Conservation (phyloP, 2,329 filamentous ascomycete species). For the Rutstroemia sp. region DNA sequence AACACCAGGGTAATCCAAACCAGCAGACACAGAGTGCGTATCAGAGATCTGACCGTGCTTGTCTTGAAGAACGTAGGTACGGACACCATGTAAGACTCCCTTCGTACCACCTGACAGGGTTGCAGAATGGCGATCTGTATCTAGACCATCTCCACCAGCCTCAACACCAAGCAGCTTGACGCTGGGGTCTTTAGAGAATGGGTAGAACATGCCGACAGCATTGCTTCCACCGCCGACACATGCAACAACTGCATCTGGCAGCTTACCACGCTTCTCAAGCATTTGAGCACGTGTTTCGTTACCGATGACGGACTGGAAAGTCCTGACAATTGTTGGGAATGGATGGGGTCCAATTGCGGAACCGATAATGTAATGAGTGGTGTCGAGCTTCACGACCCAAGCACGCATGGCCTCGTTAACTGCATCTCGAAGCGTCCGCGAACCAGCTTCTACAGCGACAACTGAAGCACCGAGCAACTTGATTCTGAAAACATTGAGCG, state of each 20-base stretch:
- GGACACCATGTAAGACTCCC: constrained; percentile 90
- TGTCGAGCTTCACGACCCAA: constrained; percentile 89
- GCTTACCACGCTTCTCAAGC: constrained; percentile 72
- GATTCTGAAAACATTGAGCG: constrained; percentile 97
- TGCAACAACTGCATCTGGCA: constrained; percentile 92
- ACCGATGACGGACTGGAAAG: constrained; percentile 95
- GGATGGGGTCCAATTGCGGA: constrained; percentile 96
- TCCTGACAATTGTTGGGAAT: constrained; percentile 94
- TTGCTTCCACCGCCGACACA: constrained; percentile 96
- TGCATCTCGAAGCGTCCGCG: constrained; percentile 72
- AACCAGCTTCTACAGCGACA: constrained; percentile 85
- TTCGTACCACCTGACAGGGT: constrained; percentile 81
- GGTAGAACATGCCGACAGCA: constrained; percentile 96
- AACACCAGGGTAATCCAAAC: constrained; percentile 94
- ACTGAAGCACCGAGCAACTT: constrained; percentile 91
- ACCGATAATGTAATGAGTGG: constrained; percentile 96
- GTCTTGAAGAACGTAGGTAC: constrained; percentile 92
- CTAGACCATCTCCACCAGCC: constrained; percentile 86
- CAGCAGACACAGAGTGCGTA: constrained; percentile 93
- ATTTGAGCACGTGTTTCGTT: constrained; percentile 92
- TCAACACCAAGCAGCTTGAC: constrained; percentile 92
- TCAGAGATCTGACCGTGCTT: constrained; percentile 87
- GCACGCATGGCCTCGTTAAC: constrained; percentile 93
- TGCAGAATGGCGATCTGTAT: constrained; percentile 78
- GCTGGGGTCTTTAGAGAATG: constrained; percentile 75